Base-by-base conservation (phyloP, 495 filamentous ascomycete species). In the Aspergillus saccharolyticus region DNA sequence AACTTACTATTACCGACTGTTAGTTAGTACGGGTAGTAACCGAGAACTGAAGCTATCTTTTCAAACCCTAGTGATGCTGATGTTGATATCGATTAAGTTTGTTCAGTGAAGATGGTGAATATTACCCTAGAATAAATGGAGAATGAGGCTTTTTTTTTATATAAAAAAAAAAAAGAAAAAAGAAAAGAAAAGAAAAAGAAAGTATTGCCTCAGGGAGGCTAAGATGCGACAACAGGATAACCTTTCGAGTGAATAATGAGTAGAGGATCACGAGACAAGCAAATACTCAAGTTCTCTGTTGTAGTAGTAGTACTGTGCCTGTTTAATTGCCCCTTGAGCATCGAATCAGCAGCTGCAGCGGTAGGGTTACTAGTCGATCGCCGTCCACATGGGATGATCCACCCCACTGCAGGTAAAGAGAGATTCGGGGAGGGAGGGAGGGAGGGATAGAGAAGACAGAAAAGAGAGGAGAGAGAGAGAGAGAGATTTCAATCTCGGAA, bases 101-200 rank as follows among this genome's bases (percentile, higher is more conserved):
- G 47, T 17, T 50, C n/a, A 28, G 17, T 24, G 28, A 28, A 17
- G 47, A 14, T 51, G 46, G 47, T 51, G 54, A 39, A 56, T 56
- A 56, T 47, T 33, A 56, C 54, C 45, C 42, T 56, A 25, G 54
- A 42, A 49, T 18, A 44, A 44, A 44, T 19, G 18, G 30, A 42
- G 9, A 43, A n/a, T 8, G n/a, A n/a, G n/a, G n/a, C n/a, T n/a
- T n/a, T n/a, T n/a, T n/a, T n/a, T n/a, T n/a, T n/a, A n/a, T 28
- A 28, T 4, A 28, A 28, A 25, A 25, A 53, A 20, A 15, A 53
- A 20, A 39, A 20, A 17, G 20, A 44, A 21, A 53, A 51, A 39
- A 17, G 6, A 33, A 16, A 17, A 43, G 19, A 47, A 9, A 20
- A 45, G 18, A 6, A n/a, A 45, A 7, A 45, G n/a, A n/a, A 45